phyloP scores from a whole-genome alignment of 257 asterid species.

The Solanum chiquidenum region DNA sequence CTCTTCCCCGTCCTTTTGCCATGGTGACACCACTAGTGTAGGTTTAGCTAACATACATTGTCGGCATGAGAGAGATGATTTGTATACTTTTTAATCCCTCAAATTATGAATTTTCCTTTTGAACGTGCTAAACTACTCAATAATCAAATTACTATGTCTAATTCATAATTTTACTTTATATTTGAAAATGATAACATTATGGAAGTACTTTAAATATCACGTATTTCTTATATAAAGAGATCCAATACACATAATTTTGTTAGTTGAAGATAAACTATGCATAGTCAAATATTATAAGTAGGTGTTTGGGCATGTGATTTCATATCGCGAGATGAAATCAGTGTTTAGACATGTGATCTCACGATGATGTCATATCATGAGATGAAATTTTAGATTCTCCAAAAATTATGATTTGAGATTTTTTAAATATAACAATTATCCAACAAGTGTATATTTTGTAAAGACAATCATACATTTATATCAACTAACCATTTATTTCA shows the following conservation, averaged over 20 bases:
- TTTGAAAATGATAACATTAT: neutral
- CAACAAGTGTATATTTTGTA: neutral
- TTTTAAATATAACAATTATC: no score
- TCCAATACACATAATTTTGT: neutral
- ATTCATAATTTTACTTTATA: neutral
- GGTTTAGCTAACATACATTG: no score
- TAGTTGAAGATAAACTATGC: no score
- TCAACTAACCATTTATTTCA: neutral
- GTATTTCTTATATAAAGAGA: neutral
- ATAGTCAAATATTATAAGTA: no score
- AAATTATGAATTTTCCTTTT: neutral
- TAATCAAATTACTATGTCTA: neutral
- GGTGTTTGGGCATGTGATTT: no score
- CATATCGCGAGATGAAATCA: no score
- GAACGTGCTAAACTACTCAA: neutral
- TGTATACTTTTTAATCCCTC: neutral
- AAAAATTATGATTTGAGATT: neutral
- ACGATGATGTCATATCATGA: neutral
- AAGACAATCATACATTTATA: no score
- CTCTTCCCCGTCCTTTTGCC: no score
- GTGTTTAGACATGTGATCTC: no score
- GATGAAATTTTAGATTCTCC: neutral
- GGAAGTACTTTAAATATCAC: neutral
- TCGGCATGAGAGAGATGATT: no score
- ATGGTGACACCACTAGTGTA: no score